A percentile compares a stretch with the other conserved stretches of the same genome.
phyloP scores from a whole-genome alignment of 202 grass and related monocot genomes.

The Thinopyrum obtusiflorum region DNA sequence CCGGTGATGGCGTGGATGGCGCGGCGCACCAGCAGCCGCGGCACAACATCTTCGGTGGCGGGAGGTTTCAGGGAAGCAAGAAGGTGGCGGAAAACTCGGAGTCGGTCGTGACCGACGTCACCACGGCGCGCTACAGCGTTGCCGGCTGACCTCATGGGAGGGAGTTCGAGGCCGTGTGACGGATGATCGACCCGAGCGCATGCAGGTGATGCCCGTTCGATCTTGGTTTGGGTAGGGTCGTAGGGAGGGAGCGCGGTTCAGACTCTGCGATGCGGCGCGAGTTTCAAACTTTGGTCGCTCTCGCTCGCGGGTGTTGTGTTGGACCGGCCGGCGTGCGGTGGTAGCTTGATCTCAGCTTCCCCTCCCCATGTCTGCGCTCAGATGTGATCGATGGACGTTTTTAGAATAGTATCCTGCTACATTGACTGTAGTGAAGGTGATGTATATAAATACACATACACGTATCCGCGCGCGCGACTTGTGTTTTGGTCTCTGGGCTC shows the following conservation, averaged over 20 bases:
- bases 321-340: too few relatives aligned
- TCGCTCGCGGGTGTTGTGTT: background rate
- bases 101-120: slow-evolving; percentile 47
- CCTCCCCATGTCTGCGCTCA: background rate
- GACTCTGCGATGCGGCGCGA: background rate
- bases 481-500: too few relatives aligned
- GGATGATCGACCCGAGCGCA: background rate
- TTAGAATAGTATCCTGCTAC: background rate
- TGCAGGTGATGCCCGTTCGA: background rate
- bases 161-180: slow-evolving; percentile 44
- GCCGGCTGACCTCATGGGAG: slow-evolving; percentile 28
- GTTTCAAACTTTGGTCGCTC: background rate
- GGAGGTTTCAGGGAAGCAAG: slow-evolving; percentile 32
- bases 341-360: background rate
- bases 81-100: slow-evolving; percentile 54
- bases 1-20: background rate
- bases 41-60: slow-evolving; percentile 46
- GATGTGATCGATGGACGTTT: background rate
- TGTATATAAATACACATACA: background rate
- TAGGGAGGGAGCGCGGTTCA: background rate
- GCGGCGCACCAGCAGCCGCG: slow-evolving; percentile 42
- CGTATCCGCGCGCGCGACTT: too few relatives aligned
- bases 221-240: background rate
- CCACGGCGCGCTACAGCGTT: background rate
- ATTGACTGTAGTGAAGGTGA: background rate